Percentiles rank a stretch among this genome's conserved stretches.
These are phyloP conservation scores for Jatropha multifida DNA, from an alignment of 441 rosid species.

Conservation along the genomic window DNA sequence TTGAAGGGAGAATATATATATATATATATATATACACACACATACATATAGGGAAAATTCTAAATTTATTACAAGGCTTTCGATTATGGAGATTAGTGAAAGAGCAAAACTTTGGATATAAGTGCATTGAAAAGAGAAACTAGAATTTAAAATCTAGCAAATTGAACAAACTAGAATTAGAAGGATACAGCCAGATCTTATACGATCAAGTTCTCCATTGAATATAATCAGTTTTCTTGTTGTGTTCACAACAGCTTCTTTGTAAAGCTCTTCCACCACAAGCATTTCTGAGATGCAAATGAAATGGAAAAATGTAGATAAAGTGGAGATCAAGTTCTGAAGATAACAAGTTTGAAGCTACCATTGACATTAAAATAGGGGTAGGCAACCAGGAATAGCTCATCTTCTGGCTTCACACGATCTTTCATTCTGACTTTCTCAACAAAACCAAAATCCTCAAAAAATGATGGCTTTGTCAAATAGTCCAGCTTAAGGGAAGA, in stretches of 20 bases:
- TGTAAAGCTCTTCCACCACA: conserved; percentile 95
- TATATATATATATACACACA: no score
- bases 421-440: conserved; percentile 83
- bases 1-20: no score
- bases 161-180: background rate
- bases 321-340: conserved; percentile 12
- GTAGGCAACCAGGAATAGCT: conserved; percentile 78
- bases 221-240: conserved; percentile 67
- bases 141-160: conserved; percentile 10
- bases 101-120: no score
- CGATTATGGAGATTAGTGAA: background rate
- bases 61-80: no score
- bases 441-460: conserved; percentile 81
- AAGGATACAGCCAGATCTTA: conserved; percentile 98
- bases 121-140: background rate
- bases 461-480: conserved; percentile 85
- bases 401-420: conserved; percentile 76
- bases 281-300: conserved; percentile 74
- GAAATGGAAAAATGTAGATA: conserved; percentile 16
- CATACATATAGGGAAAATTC: no score
- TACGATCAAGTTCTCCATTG: conserved; percentile 96
- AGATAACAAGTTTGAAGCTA: conserved; percentile 29
- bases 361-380: conserved; percentile 96
- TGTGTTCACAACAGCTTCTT: conserved; percentile 72
- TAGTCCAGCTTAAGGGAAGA: conserved; percentile 81